Conservation (phyloP, 2,329 filamentous ascomycete genomes). For the Epicoccum sorghinum region DNA sequence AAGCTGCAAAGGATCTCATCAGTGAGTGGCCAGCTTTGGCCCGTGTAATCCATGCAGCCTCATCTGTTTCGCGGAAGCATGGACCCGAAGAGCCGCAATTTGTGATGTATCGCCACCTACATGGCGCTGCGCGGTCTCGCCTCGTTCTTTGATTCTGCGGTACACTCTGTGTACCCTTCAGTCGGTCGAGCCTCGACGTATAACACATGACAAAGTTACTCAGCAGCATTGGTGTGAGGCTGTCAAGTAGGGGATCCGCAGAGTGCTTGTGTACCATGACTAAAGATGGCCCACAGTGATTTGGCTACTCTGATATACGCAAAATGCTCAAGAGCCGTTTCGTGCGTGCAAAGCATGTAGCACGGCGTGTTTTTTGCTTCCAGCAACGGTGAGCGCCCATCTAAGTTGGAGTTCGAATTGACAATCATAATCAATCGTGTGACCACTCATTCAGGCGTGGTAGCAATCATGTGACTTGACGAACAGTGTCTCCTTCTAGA, state of each 20-base stretch:
- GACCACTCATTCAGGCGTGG: too few species aligned
- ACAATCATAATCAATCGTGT: too few species aligned
- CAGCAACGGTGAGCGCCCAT: too few species aligned
- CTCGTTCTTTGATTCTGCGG: neutral
- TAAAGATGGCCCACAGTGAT: constrained; percentile 1
- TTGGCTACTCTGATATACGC: neutral
- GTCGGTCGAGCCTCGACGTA: neutral
- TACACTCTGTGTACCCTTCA: neutral
- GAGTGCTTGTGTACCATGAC: neutral
- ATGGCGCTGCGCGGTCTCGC: constrained; percentile 10
- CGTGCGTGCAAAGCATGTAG: too few species aligned
- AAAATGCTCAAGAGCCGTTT: too few species aligned
- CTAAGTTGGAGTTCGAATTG: too few species aligned
- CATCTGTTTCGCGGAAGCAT: constrained; percentile 6
- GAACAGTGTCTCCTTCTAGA: too few species aligned
- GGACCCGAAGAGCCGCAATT: constrained; percentile 13
- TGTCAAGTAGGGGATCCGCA: neutral
- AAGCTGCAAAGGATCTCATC: constrained; percentile 1
- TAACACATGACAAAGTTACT: neutral
- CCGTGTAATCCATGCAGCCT: constrained; percentile 2
- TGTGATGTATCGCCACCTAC: constrained; percentile 7
- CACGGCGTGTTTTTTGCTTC: too few species aligned
- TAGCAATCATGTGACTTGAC: too few species aligned
- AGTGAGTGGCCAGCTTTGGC: neutral
- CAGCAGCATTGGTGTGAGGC: constrained; percentile 1